phyloP scores from a whole-genome alignment of 1,284 basidiomycete genomes.

The Pseudozyma pruni region DNA sequence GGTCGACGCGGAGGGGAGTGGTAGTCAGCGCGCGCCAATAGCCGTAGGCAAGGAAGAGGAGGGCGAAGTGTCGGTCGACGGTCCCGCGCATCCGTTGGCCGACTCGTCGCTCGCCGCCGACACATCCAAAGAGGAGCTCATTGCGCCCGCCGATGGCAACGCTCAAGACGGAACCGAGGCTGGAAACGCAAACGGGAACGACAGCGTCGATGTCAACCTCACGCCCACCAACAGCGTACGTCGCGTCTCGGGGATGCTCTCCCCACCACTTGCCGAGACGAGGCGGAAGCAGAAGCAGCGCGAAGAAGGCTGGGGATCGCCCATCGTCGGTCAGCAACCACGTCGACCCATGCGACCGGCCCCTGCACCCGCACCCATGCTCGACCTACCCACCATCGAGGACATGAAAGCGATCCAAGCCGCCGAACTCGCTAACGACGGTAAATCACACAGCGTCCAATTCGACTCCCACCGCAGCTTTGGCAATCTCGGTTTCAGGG shows the following conservation, averaged over 20 bases:
- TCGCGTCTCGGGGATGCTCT: constrained; percentile 31
- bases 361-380: constrained; percentile 52
- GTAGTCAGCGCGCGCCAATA: constrained; percentile 7
- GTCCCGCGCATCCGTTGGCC: constrained; percentile 40
- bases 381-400: constrained; percentile 65
- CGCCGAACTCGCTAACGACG: constrained; percentile 49
- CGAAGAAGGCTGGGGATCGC: constrained; percentile 44
- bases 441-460: constrained; percentile 45
- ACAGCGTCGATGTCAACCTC: constrained; percentile 18
- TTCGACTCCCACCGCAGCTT: constrained; percentile 29
- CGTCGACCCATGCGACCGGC: constrained; percentile 31
- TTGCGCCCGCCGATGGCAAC: constrained; percentile 11
- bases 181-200: neutral
- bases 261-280: constrained; percentile 39
- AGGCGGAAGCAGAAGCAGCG: constrained; percentile 57
- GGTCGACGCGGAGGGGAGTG: constrained; percentile 40
- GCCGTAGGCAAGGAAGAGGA: constrained; percentile 23
- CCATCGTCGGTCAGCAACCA: constrained; percentile 17
- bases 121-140: constrained; percentile 27
- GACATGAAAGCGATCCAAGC: constrained; percentile 64
- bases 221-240: constrained; percentile 41
- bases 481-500: constrained; percentile 45
- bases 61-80: constrained; percentile 27
- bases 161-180: neutral
- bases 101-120: constrained; percentile 30